Evolutionary conservation across 208 protist species (phyloP), one percentile per base, ranked within the genome.

Genomic region (Blechomonas ayalai): DNA sequence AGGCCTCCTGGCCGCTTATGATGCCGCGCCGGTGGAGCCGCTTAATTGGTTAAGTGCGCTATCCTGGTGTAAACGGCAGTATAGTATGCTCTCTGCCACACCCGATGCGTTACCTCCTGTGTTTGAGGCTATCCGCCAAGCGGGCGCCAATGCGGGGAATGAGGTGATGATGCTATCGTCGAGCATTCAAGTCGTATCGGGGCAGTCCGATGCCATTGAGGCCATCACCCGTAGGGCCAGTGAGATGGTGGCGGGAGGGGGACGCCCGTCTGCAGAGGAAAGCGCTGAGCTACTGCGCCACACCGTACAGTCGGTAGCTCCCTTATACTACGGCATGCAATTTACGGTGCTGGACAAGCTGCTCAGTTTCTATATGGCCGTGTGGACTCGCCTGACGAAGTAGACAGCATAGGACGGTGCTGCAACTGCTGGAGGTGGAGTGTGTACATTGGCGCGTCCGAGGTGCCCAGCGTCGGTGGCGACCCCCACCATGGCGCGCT

Each of bases 311-410:
- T 72, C 70, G 0, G 25, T 82, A 10, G 62, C 70, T 1, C 76
- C 84, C 4, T 63, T 92, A 22, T 92, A 75, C 40, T 56, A 56
- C 31, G 77, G 60, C 2, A 22, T 89, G 10, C 59, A 69, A 38
- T 74, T 81, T 38, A 83, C 79, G 0, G 68, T 70, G 37, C 47
- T 90, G 3, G 80, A 89, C 45, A 74, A 74, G 25, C 36, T 84
- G 26, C 64, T 92, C 18, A 63, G 63, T 27, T 92, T 92, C 54
- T 92, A 92, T 59, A 67, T 89, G 66, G 73, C 72, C 1, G 72
- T 86, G 16, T 89, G 80, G 77, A 78, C 67, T 3, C 73, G 84
- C 9, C 37, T 92, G 45, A 68, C 62, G 15, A 60, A 52, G 25
- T 61, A 62, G 16, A n/a, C n/a, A n/a, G n/a, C n/a, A n/a, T n/a